Conservation (phyloP, 345 rosid genomes). For the Lepidium sativum region DNA sequence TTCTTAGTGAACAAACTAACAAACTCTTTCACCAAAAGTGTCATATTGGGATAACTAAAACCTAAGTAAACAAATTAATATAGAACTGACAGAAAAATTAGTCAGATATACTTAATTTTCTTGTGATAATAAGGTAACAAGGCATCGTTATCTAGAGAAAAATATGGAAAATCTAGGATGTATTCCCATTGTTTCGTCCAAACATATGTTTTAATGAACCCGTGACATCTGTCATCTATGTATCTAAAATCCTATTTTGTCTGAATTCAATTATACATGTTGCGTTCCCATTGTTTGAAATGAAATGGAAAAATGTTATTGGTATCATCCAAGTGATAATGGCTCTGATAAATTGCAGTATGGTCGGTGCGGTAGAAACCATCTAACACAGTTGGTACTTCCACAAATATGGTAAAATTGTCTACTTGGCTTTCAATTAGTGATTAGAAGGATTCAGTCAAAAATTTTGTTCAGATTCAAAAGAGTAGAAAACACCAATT, state of each 20-base stretch:
- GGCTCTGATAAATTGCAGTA: neutral
- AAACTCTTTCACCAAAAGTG: too few relatives aligned
- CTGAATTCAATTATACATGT: conserved; percentile 9
- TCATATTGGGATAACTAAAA: too few relatives aligned
- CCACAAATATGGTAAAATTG: neutral
- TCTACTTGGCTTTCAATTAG: neutral
- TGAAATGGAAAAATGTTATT: neutral
- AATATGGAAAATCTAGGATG: neutral
- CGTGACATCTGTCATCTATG: conserved; percentile 19
- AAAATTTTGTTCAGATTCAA: neutral
- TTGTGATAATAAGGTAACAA: too few relatives aligned
- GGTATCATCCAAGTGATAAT: conserved; percentile 1
- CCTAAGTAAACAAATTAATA: too few relatives aligned
- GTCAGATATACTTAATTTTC: too few relatives aligned
- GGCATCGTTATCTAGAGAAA: neutral
- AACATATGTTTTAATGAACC: neutral
- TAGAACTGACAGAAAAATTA: too few relatives aligned
- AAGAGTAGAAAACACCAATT: neutral
- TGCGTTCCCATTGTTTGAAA: neutral
- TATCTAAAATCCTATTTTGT: conserved; percentile 15
- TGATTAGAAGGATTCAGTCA: neutral
- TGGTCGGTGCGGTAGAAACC: neutral
- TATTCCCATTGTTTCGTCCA: neutral
- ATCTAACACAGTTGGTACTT: neutral
- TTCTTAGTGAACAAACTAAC: too few relatives aligned